Base-by-base conservation (phyloP, 1,139 yeast species). In the Blastobotrys niveus region DNA sequence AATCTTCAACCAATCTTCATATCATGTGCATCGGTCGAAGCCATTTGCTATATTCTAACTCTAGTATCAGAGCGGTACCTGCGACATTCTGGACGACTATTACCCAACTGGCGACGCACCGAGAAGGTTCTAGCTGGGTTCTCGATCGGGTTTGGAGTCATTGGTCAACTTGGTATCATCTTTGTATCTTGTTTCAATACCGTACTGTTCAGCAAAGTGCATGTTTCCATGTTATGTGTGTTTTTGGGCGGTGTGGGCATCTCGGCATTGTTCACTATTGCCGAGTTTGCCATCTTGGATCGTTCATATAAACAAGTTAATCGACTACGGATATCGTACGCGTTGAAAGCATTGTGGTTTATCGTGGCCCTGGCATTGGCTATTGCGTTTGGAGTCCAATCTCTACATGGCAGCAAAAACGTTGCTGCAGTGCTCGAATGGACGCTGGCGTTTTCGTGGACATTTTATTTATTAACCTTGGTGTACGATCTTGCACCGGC, bases 361-460 rank as follows among this genome's bases (percentile, higher is more conserved):
- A 50, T 70, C 3, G 61, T 73, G n/a, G 95, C 95, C 2, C 68
- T 82, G 21, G 77, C 69, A 0, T 73, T 86, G 60, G 95, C 93
- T 3, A 66, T 82, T 25, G 72, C 77, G 34, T 89, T 87, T 57
- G 91, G 79, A 12, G 73, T 65, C 1, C 64, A 68, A 45, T 66
- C 71, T 73, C 53, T 60, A 8, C 43, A 47, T 1, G 72, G 67
- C 33, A 48, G 66, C 9, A 65, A 71, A 31, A 66, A 73, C 43
- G 72, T 79, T 20, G 85, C 77, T 2, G 67, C 84, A 0, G 67
- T 68, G 14, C 80, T 83, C 61, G 97, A 89, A 63, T 89, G 97
- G 96, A 59, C 78, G 7, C 65, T 88, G 38, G 80, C 89, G 6
- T 89, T 81, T 65, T 82, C 86, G 79, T 88, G 85, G 60, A 93